Evolutionary conservation across 345 rosid species (phyloP).

Genomic region (Raphanus sativus): DNA sequence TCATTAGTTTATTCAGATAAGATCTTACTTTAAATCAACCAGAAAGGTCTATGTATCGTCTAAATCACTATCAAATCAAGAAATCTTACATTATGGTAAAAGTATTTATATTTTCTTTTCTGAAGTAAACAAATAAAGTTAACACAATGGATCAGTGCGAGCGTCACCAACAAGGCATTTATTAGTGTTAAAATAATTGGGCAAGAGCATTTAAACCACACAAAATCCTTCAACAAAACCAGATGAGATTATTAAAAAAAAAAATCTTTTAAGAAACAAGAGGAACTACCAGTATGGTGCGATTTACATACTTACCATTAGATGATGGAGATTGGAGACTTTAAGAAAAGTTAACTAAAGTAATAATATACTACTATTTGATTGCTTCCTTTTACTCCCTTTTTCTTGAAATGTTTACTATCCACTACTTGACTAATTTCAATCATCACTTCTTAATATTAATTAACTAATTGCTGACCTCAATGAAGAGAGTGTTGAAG

Average conservation of each 20-base stretch:
- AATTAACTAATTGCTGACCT: slow-evolving; percentile 49
- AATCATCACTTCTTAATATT: slow-evolving; percentile 19
- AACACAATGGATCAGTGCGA: slow-evolving; percentile 23
- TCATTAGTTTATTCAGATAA: slow-evolving; percentile 22
- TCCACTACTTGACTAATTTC: slow-evolving; percentile 31
- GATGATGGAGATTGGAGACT: slow-evolving; percentile 14
- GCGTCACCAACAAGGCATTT: slow-evolving; percentile 26
- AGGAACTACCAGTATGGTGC: neutral
- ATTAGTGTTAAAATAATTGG: neutral
- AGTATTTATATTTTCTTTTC: slow-evolving; percentile 1
- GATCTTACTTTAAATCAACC: slow-evolving; percentile 39
- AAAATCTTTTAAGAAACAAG: neutral
- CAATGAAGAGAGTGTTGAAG: slow-evolving; percentile 71
- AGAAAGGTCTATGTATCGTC: slow-evolving; percentile 39
- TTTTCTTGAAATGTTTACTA: slow-evolving; percentile 20
- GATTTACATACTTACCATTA: slow-evolving; percentile 7
- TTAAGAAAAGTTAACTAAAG: slow-evolving; percentile 22
- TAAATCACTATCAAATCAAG: slow-evolving; percentile 29
- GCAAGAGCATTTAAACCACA: slow-evolving; percentile 23
- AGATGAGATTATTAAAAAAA: neutral
- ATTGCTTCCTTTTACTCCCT: slow-evolving; percentile 21
- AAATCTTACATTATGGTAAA: slow-evolving; percentile 18
- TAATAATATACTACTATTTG: neutral
- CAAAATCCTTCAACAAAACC: neutral
- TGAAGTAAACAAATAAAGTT: slow-evolving; percentile 22